phyloP scores from a whole-genome alignment of 164 flowering plant genomes.

The Chloranthus sessilifolius region DNA sequence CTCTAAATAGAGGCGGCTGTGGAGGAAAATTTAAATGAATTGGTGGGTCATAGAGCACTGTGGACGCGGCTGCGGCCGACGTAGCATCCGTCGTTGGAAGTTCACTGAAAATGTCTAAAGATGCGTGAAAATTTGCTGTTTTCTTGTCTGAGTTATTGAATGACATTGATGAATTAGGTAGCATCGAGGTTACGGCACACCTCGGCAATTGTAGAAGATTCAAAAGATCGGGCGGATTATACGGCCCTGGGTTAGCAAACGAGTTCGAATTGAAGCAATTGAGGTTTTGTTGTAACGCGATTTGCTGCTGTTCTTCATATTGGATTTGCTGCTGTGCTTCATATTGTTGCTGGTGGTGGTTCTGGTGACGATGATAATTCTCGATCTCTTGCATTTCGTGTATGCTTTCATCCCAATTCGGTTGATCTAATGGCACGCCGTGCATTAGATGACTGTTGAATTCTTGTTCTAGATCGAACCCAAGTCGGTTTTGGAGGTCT shows the following conservation, averaged over 20 bases:
- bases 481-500: constrained; percentile 26
- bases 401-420: constrained; percentile 26
- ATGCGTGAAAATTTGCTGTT: constrained; percentile 14
- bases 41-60: constrained; percentile 46
- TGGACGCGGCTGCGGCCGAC: constrained; percentile 17
- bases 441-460: constrained; percentile 23
- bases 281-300: constrained; percentile 18
- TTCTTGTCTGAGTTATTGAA: constrained; percentile 22
- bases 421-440: constrained; percentile 16
- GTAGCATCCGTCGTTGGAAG: constrained; percentile 12
- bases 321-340: constrained; percentile 4
- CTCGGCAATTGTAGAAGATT: constrained; percentile 48
- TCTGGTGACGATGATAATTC: constrained; percentile 3
- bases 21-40: constrained; percentile 66
- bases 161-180: constrained; percentile 39
- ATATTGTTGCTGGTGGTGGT: constrained; percentile 8
- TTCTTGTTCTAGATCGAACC: constrained; percentile 21
- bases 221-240: constrained; percentile 46
- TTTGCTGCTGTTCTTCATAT: constrained; percentile 12
- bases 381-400: constrained; percentile 20
- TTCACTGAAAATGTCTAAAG: constrained; percentile 33
- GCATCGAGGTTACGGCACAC: constrained; percentile 31
- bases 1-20: constrained; percentile 62
- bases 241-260: constrained; percentile 11
- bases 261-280: constrained; percentile 26